These are phyloP conservation scores for Biancaea sappan DNA, from an alignment of 306 rosid species.

Conservation along the genomic window DNA sequence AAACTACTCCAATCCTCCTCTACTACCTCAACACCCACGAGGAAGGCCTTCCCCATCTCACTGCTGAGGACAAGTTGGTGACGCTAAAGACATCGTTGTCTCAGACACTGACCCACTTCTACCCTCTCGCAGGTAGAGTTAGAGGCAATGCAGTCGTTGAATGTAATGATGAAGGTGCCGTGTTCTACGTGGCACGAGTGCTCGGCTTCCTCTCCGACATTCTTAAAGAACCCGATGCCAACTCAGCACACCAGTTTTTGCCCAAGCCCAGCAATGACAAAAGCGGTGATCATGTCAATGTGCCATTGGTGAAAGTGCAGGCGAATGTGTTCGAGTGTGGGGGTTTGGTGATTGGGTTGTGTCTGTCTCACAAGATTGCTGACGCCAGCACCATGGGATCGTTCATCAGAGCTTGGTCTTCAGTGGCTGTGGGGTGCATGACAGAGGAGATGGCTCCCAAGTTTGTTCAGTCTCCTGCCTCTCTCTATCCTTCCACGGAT, in stretches of 20 bases:
- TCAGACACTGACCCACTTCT: conserved; percentile 29
- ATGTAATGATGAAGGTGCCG: conserved; percentile 40
- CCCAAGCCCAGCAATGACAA: too few relatives aligned
- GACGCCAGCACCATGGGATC: conserved; percentile 37
- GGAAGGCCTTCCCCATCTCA: too few relatives aligned
- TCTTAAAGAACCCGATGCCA: conserved; percentile 33
- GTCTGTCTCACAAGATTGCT: conserved; percentile 44
- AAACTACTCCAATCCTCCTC: background rate
- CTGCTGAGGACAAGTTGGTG: background rate
- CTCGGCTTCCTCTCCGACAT: conserved; percentile 23
- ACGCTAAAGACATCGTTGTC: conserved; percentile 39
- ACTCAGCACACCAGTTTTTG: conserved; percentile 19
- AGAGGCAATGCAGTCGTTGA: conserved; percentile 29
- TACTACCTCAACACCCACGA: conserved; percentile 10
- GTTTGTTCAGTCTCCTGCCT: background rate
- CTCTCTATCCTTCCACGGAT: conserved; percentile 6
- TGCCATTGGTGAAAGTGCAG: conserved; percentile 40
- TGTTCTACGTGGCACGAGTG: conserved; percentile 37
- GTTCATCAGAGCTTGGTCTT: conserved; percentile 39
- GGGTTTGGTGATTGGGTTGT: conserved; percentile 36
- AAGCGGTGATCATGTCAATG: too few relatives aligned
- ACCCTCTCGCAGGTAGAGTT: conserved; percentile 51
- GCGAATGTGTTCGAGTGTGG: conserved; percentile 44
- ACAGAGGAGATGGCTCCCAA: background rate
- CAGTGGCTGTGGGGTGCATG: background rate